Evolutionary conservation across 2,329 filamentous ascomycete genomes (phyloP), one percentile per base, ranked within the genome.

Genomic region (Cyclaneusma minus): DNA sequence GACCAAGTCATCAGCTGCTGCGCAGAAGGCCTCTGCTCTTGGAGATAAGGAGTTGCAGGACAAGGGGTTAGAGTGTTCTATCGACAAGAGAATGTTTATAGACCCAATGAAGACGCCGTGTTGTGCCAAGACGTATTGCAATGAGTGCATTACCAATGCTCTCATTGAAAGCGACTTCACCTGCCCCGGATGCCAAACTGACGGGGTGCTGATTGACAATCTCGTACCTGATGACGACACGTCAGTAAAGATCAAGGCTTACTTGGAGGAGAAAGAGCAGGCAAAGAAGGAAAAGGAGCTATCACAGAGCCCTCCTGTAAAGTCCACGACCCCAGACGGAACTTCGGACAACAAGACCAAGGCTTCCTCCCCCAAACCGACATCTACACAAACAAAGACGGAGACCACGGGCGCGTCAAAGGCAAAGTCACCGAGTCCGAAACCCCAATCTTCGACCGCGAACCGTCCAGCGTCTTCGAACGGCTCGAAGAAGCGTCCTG

Each of bases 41-140:
- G 81, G 74, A 47, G 79, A 81, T 58, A 85, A 89, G 60, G 83
- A 87, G 50, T 60, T 93, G 43, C 77, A 83, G 56, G 80, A 89
- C 52, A 76, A 70, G 45, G 87, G 87, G 39, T 62, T 98, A 49
- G 78, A 89, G 55, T 98, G 89, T 63, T 68, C 84, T 39, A 79
- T 95, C 64, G 89, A 95, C 72, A 91, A 91, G 59, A 85, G 82
- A 56, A 77, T 93, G 68, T 94, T 95, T 60, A 76, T 91, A 73
- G 83, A 94, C 54, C 87, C 89, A 68, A 89, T 91, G 67, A 92
- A 93, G 70, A 95, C 89, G 49, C 87, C 89, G 40, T 98, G 89
- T 69, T 98, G 89, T 65, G 71, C 80, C 60, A 91, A 80, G 68
- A 94, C 85, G 50, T 98, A 92, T 65, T 98, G 89, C 68, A 89